phyloP scores from a whole-genome alignment of 2,329 filamentous ascomycete genomes.

The Apiospora rasikravindrae region DNA sequence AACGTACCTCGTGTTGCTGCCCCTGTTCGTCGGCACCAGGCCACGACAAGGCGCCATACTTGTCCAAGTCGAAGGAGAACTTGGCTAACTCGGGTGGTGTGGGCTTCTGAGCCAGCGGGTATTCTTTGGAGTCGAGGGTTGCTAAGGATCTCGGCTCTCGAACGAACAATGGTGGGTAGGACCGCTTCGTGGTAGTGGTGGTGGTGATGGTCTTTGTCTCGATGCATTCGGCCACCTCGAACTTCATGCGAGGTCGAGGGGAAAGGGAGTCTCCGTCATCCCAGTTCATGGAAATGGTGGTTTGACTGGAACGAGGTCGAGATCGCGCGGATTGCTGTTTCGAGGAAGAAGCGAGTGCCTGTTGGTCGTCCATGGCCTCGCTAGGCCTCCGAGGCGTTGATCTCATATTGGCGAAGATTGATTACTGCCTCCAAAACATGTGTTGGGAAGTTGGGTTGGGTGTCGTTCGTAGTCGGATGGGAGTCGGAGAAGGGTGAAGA shows the following conservation, averaged over 20 bases:
- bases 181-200: conserved; percentile 86
- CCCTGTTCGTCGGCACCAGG: conserved; percentile 34
- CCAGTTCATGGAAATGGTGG: conserved; percentile 53
- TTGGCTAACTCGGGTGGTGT: conserved; percentile 80
- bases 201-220: conserved; percentile 82
- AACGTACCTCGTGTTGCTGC: conserved; percentile 31
- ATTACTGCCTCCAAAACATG: conserved; percentile 15
- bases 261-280: conserved; percentile 46
- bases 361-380: background rate
- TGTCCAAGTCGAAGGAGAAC: conserved; percentile 74
- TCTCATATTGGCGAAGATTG: conserved; percentile 14
- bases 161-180: conserved; percentile 83
- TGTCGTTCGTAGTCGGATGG: background rate
- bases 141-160: conserved; percentile 72
- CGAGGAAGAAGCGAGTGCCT: conserved; percentile 25
- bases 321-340: conserved; percentile 29
- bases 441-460: conserved; percentile 6
- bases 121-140: conserved; percentile 84
- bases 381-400: conserved; percentile 16
- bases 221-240: conserved; percentile 68
- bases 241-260: conserved; percentile 52
- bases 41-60: conserved; percentile 57
- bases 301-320: conserved; percentile 46
- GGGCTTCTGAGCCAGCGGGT: conserved; percentile 82
- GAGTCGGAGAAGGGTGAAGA: conserved; percentile 11